Conservation (phyloP, 2,329 filamentous ascomycete species). For the Aspergillus pseudotamarii region DNA sequence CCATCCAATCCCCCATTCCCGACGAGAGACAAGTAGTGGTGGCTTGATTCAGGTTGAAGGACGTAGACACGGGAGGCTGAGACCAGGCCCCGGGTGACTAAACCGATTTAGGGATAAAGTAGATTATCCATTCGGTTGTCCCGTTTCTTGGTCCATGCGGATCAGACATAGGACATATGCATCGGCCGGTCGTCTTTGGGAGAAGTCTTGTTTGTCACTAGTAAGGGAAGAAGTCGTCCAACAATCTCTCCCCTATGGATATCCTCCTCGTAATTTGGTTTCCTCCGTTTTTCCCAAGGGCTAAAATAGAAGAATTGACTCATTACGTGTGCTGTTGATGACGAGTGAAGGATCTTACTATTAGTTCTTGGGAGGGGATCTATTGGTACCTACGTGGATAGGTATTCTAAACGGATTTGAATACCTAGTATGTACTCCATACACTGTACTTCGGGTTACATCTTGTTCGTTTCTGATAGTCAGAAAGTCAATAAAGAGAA, state of each 20-base stretch:
- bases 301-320: not conserved
- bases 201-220: conserved; percentile 2
- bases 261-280: too few species aligned
- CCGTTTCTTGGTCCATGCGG: conserved; percentile 3
- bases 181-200: not conserved
- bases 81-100: conserved; percentile 3
- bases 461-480: not conserved
- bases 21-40: not conserved
- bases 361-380: not conserved
- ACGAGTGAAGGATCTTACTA: conserved; percentile 2
- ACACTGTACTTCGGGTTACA: not conserved
- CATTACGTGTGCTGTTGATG: conserved; percentile 4
- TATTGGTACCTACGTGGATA: not conserved
- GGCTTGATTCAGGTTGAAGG: conserved; percentile 5
- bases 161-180: conserved; percentile 1
- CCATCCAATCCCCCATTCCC: conserved; percentile 1
- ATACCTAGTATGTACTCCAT: not conserved
- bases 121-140: not conserved
- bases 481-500: not conserved
- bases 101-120: not conserved
- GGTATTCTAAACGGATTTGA: not conserved
- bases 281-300: not conserved
- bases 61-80: conserved; percentile 2
- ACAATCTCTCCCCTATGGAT: too few species aligned
- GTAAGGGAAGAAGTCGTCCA: too few species aligned